Base-by-base conservation (phyloP, 306 rosid species). In the Lablab purpureus region DNA sequence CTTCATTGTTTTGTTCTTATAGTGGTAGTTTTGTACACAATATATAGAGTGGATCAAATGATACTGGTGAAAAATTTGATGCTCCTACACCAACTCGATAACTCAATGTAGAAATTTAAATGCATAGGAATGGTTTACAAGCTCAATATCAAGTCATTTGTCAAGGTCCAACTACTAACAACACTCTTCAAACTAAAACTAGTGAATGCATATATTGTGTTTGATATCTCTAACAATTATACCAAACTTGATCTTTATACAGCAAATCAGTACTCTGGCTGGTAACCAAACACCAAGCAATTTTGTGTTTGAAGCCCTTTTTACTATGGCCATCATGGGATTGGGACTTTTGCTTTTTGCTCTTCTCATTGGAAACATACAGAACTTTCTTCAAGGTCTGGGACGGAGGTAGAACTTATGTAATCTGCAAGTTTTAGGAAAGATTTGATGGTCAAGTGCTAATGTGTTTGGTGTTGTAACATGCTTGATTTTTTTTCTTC, bases 261-360 rank as follows among this genome's bases (percentile, higher is more conserved):
- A 94, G 98, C 98, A 94, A 94, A 92, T 92, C 46, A 91, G 96
- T 81, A 94, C 97, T 55, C 82, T 91, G 25, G 94, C 93, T 51
- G 97, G 98, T 70, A 94, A 92, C 76, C 90, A 11, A 87, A 1
- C 0, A 40, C 98, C 98, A 9, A 91, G 97, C 85, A 81, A 86
- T 64, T 90, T 84, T 83, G 82, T 81, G 5, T 46, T 89, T 92
- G 98, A 94, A 86, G 91, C 90, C 75, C 83, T 89, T 46, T 92
- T 94, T 47, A 88, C 93, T 50, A 91, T 94, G 94, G 84, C 66
- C 71, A 91, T 91, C 71, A 83, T 88, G 30, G 96, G 96, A 71
- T 73, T 88, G 47, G 98, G 98, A 50, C 94, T 91, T 3, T 85
- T 91, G 83, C 94, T 92, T 68, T 91, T 94, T 34, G 98, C 96